Base-by-base conservation (phyloP, 179 eudicot species). In the Vitellaria paradoxa region DNA sequence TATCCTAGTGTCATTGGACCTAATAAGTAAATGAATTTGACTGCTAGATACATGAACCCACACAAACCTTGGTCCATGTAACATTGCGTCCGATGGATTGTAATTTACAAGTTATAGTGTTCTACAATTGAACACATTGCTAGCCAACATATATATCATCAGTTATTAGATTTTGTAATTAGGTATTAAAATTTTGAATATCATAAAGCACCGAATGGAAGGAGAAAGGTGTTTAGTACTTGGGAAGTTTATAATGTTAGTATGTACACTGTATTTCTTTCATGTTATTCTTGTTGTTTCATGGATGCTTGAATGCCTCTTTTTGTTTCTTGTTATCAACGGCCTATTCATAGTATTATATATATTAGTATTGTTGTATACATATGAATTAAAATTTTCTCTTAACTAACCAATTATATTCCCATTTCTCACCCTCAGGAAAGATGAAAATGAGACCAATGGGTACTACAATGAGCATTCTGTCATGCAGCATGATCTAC, bases 401-500 rank as follows among this genome's bases (percentile, higher is more conserved):
- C 8, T 26, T 3, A 5, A 21, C n/a, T 21, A 24, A 70, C 64
- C 21, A 10, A 52, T 2, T 52, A 1, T 52, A 6, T 30, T 72
- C 17, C 20, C 24, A 23, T 18, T 30, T 72, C 17, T 13, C 24
- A 23, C 26, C 59, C 30, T 18, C 80, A 77, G 75, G 45, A 77
- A 62, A 61, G 75, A 70, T 77, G 52, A 60, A 37, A 70, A 69
- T 3, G 75, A 77, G 62, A 18, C 6, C 59, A 40, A 62, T 24
- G 76, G 30, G 20, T 61, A n/a, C 40, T 77, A 77, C 61, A 56
- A 65, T 56, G 77, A 73, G 59, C 73, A 79, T 72, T 72, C 64
- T 73, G 81, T 47, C 20, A 65, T 46, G 17, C 81, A 73, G 55
- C 81, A 79, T 56, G 77, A 73, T 73, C 63, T 79, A 17, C 66